Base-by-base conservation (phyloP, 495 filamentous ascomycete genomes). In the Aspergillus wentii region DNA sequence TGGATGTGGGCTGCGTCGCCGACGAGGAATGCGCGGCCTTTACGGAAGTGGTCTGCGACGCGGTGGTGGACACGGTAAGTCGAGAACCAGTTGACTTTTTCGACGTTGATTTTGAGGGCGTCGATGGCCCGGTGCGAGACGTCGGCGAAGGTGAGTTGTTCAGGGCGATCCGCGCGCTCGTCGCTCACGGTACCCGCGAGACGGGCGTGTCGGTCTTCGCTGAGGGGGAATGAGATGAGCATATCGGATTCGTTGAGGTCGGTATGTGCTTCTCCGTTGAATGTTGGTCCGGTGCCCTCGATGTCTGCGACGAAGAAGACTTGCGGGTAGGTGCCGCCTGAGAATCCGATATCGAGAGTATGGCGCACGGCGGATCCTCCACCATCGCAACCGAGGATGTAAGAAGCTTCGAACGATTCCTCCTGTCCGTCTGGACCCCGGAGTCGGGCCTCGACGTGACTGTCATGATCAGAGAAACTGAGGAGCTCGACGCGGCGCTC, bases 1-100 rank as follows among this genome's bases (percentile, higher is more conserved):
- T 79, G 74, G 19, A 72, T 75, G 43, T 83, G 79, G 3, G 74
- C 75, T 4, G 78, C 73, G 33, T 66, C 62, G 0, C 62, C 62
- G 15, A 57, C 54, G 20, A 66, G 48, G 15, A 66, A 66, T 5
- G 54, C 56, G 2, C 60, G 48, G 16, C 51, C 48, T 8, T 35
- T 48, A 10, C 48, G 52, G 37, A 61, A 67, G 1, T 36, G 40
- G 0, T 49, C 44, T 15, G 63, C 47, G 10, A 67, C 48, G 1
- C 61, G 52, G 25, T 64, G 59, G 25, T 62, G 60, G 11, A 56
- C 52, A 1, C 51, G 54, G 31, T 66, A 64, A 4, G 54, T 52
- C 6, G 57, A 52, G 38, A 64, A 64, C 56, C 60, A 64, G 26
- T 62, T 60, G 9, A 60, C 41, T n/a, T 61, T 56, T 37, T 52